A percentile compares a stretch with the other conserved stretches of the same genome.
These are phyloP conservation scores for Penicillium decumbens DNA, from an alignment of 2,329 filamentous ascomycete species.

Conservation along the genomic window DNA sequence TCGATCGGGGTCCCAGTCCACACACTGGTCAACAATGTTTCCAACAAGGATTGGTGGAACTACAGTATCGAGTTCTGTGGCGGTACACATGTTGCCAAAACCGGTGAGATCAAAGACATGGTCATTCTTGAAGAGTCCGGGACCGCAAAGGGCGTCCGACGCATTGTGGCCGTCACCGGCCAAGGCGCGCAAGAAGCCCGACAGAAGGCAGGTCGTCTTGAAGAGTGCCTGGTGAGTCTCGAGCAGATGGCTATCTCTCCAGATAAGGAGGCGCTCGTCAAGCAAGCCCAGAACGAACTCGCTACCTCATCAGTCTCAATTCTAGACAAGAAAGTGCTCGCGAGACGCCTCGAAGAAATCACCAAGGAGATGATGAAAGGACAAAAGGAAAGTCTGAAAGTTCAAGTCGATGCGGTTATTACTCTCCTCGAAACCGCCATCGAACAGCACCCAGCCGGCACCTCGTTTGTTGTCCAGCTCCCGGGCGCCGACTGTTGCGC, in stretches of 20 bases:
- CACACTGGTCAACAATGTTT: constrained; percentile 48
- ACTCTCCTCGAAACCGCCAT: too few species aligned
- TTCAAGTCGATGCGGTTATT: too few species aligned
- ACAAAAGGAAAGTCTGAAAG: constrained; percentile 60
- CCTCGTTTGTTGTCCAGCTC: background rate
- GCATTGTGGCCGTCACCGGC: constrained; percentile 91
- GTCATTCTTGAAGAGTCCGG: constrained; percentile 90
- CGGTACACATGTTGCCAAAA: constrained; percentile 90
- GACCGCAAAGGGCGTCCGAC: constrained; percentile 95
- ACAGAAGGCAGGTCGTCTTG: constrained; percentile 68
- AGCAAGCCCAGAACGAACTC: constrained; percentile 71
- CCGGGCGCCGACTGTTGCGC: too few species aligned
- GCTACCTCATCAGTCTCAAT: constrained; percentile 74
- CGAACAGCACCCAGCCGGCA: too few species aligned
- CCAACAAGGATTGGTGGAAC: constrained; percentile 72
- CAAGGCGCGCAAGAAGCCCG: constrained; percentile 81
- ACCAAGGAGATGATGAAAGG: constrained; percentile 78
- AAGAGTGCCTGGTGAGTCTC: constrained; percentile 52
- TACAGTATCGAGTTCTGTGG: constrained; percentile 96
- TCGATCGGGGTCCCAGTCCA: constrained; percentile 83
- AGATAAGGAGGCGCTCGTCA: constrained; percentile 76
- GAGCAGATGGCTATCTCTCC: constrained; percentile 63
- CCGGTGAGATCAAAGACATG: constrained; percentile 88
- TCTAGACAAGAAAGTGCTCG: constrained; percentile 74
- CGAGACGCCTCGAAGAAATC: constrained; percentile 72